phyloP scores from a whole-genome alignment of 2,329 filamentous ascomycete genomes.

The Colletotrichum acutatum region DNA sequence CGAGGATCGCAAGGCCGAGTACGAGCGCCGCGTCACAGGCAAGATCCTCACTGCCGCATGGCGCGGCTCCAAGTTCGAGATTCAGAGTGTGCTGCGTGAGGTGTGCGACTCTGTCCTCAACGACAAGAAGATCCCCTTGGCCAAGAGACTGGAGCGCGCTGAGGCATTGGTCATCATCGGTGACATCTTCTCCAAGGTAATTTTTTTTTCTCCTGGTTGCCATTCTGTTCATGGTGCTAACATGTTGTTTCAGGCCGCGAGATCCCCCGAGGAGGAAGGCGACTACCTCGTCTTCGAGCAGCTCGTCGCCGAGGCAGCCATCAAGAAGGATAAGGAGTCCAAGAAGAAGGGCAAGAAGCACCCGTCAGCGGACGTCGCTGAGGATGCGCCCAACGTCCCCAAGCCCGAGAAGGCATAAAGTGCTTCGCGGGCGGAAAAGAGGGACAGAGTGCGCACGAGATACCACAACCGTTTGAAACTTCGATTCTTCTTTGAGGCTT shows the following conservation, averaged over 20 bases:
- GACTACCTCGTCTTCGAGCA: slow-evolving; percentile 99
- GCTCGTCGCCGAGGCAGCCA: slow-evolving; percentile 93
- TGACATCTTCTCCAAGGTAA: slow-evolving; percentile 89
- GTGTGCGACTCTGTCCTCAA: slow-evolving; percentile 91
- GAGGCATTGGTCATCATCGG: slow-evolving; percentile 90
- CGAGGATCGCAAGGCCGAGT: slow-evolving; percentile 95
- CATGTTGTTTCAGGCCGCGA: slow-evolving; percentile 72
- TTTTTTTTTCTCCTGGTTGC: slow-evolving; percentile 37
- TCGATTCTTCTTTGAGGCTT: not conserved
- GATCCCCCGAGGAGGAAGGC: slow-evolving; percentile 94
- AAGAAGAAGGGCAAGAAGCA: slow-evolving; percentile 72
- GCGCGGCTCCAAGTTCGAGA: slow-evolving; percentile 97
- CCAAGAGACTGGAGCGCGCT: slow-evolving; percentile 90
- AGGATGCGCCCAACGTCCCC: slow-evolving; percentile 42
- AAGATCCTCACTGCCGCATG: slow-evolving; percentile 98
- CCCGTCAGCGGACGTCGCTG: slow-evolving; percentile 45
- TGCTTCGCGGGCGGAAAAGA: not conserved
- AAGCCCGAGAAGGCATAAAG: slow-evolving; percentile 30
- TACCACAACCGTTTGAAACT: slow-evolving; percentile 10
- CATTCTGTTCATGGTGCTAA: slow-evolving; percentile 25
- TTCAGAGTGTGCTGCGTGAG: slow-evolving; percentile 93
- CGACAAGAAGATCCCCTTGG: slow-evolving; percentile 79
- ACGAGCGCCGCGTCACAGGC: slow-evolving; percentile 93
- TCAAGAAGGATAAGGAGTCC: slow-evolving; percentile 92
- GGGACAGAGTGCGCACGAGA: not conserved